These are phyloP conservation scores for Pestalotiopsis sp. DNA, from an alignment of 2,329 filamentous ascomycete species.

Conservation along the genomic window DNA sequence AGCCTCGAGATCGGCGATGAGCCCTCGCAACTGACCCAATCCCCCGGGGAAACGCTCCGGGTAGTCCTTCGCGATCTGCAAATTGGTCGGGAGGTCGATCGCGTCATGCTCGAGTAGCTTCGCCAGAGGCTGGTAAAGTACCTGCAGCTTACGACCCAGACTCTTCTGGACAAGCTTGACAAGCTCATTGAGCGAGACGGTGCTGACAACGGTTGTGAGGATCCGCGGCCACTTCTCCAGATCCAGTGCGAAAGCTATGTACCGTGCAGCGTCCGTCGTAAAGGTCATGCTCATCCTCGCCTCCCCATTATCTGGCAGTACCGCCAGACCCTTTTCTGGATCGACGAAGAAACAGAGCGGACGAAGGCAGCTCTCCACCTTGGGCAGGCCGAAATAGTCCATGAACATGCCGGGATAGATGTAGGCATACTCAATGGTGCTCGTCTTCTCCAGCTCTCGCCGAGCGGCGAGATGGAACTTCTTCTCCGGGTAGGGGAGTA, in stretches of 20 bases:
- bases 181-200: slow-evolving; percentile 32
- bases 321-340: slow-evolving; percentile 26
- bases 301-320: slow-evolving; percentile 33
- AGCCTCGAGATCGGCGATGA: slow-evolving; percentile 35
- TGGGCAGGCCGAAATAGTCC: slow-evolving; percentile 38
- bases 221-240: slow-evolving; percentile 32
- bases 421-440: slow-evolving; percentile 35
- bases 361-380: slow-evolving; percentile 26
- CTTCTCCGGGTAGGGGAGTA: slow-evolving; percentile 38
- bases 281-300: slow-evolving; percentile 34
- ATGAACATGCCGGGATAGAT: slow-evolving; percentile 40
- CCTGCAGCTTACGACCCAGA: slow-evolving; percentile 24
- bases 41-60: slow-evolving; percentile 30
- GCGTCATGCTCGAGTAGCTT: slow-evolving; percentile 24
- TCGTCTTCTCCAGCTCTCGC: slow-evolving; percentile 32
- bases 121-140: slow-evolving; percentile 30
- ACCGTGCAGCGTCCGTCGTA: slow-evolving; percentile 34
- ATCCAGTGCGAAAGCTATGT: slow-evolving; percentile 32
- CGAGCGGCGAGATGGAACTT: slow-evolving; percentile 29
- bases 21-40: slow-evolving; percentile 24
- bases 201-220: slow-evolving; percentile 30
- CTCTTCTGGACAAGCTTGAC: slow-evolving; percentile 25
- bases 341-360: slow-evolving; percentile 34
- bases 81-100: slow-evolving; percentile 29
- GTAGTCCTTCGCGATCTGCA: slow-evolving; percentile 26